These are phyloP conservation scores for Syncephalastrum monosporum DNA, from an alignment of 371 early-diverging fungal genomes.

Conservation along the genomic window DNA sequence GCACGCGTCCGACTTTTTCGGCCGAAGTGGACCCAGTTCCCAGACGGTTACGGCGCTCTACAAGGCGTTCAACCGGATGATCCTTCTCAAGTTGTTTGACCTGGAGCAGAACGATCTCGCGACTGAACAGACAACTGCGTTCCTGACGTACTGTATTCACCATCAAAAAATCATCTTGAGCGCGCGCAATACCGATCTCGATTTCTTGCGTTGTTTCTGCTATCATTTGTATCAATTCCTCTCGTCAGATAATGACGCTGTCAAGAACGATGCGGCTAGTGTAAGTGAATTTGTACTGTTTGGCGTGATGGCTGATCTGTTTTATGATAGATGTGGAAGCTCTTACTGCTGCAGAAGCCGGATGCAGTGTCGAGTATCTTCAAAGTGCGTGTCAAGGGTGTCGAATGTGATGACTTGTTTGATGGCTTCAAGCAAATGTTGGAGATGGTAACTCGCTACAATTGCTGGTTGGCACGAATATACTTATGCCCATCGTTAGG, in stretches of 20 bases:
- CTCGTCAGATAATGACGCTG: conserved; percentile 37
- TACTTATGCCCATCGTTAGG: conserved; percentile 24
- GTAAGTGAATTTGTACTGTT: conserved; percentile 19
- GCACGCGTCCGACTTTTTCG: conserved; percentile 31
- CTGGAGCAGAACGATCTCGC: conserved; percentile 36
- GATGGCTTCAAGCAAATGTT: conserved; percentile 62
- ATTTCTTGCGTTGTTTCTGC: conserved; percentile 64
- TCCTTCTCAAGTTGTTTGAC: conserved; percentile 54
- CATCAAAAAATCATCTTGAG: conserved; percentile 69
- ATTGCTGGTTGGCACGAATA: not conserved
- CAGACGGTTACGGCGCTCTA: conserved; percentile 34
- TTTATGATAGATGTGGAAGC: conserved; percentile 55
- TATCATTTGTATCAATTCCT: conserved; percentile 65
- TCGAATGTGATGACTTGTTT: conserved; percentile 60
- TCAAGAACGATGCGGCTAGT: conserved; percentile 50
- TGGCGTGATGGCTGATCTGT: not conserved
- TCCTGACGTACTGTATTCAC: conserved; percentile 64
- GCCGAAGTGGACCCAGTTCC: conserved; percentile 13
- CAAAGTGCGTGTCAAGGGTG: conserved; percentile 42
- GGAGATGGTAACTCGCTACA: conserved; percentile 33
- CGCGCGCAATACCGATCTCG: conserved; percentile 55
- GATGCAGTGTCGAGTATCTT: conserved; percentile 41
- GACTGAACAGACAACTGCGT: conserved; percentile 35
- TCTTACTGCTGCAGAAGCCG: conserved; percentile 60
- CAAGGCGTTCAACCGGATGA: conserved; percentile 57